phyloP scores from a whole-genome alignment of 805 yeast species.

The Barnettozyma sp. region DNA sequence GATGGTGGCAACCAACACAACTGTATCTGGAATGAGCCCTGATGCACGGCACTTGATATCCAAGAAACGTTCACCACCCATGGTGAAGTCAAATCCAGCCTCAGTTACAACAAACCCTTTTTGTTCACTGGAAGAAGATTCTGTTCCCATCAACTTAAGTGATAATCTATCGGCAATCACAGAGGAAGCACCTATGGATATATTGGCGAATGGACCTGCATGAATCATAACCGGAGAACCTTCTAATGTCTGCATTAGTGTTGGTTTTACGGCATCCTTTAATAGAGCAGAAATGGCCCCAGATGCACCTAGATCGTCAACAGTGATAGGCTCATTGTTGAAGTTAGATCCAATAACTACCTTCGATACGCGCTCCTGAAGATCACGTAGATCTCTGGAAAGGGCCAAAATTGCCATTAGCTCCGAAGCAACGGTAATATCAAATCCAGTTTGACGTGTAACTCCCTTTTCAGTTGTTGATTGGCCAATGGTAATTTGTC shows the following conservation, averaged over 20 bases:
- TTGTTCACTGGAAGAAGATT: constrained; percentile 39
- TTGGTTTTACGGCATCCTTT: constrained; percentile 80
- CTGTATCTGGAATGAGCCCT: constrained; percentile 72
- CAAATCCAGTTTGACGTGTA: constrained; percentile 84
- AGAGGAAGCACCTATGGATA: constrained; percentile 81
- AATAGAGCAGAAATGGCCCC: constrained; percentile 80
- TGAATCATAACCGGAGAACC: constrained; percentile 85
- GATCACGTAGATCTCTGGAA: constrained; percentile 59
- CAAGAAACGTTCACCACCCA: constrained; percentile 87
- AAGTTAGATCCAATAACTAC: constrained; percentile 68
- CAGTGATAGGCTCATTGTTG: constrained; percentile 67
- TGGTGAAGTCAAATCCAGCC: constrained; percentile 85
- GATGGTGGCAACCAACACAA: constrained; percentile 77
- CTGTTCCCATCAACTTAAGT: constrained; percentile 67
- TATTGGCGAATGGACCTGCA: constrained; percentile 87
- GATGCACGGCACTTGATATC: constrained; percentile 78
- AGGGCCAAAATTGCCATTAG: constrained; percentile 91
- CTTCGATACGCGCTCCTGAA: constrained; percentile 67
- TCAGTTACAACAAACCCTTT: constrained; percentile 78
- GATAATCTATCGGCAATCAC: constrained; percentile 78
- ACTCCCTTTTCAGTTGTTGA: constrained; percentile 91
- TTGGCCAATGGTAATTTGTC: constrained; percentile 85
- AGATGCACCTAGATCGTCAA: constrained; percentile 80
- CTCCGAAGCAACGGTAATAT: constrained; percentile 93
- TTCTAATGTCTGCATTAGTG: constrained; percentile 81